Base-by-base conservation (phyloP, 768 basidiomycete species). In the Pulveroboletus sp. region DNA sequence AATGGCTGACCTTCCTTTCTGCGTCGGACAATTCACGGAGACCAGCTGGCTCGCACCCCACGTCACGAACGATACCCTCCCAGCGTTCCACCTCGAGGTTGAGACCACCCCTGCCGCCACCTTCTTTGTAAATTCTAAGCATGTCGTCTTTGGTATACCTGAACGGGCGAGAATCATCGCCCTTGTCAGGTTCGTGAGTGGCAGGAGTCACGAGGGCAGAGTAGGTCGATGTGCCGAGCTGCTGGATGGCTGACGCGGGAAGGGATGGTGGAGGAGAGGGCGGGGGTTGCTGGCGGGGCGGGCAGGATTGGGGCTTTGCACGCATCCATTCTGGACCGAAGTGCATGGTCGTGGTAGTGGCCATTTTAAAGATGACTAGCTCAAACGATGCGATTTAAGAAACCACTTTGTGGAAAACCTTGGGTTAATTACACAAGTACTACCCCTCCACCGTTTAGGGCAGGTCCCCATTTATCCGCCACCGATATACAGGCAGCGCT, bases 321-420 rank as follows among this genome's bases (percentile, higher is more conserved):
- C 90, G 82, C 90, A 92, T 91, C 90, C 90, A 92, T 71, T 92
- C 90, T 40, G 90, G 90, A 62, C 88, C 90, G 75, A 92, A 92
- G 67, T 91, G 90, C 82, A 92, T 47, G 32, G 45, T 87, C 11
- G 87, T 84, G 23, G 78, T 75, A 54, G 87, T 64, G 39, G 77
- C 65, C 77, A 77, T 77, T 73, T 69, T 73, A 38, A 46, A 38
- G 62, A 43, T 25, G 11, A 35, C 34, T 35, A 35, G 34, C 38
- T 57, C 48, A 36, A 64, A 49, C 40, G 60, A 27, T 42, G 44
- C 40, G 52, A 54, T 50, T 52, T 47, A 45, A 33, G 53, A 57
- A 62, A 49, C 45, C 46, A 20, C 48, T 36, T 45, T 45, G 59
- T 51, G 55, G 57, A 67, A 66, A 67, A 66, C 52, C 40, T 45